phyloP scores from a whole-genome alignment of 345 rosid species.

The Salix suchowensis region DNA sequence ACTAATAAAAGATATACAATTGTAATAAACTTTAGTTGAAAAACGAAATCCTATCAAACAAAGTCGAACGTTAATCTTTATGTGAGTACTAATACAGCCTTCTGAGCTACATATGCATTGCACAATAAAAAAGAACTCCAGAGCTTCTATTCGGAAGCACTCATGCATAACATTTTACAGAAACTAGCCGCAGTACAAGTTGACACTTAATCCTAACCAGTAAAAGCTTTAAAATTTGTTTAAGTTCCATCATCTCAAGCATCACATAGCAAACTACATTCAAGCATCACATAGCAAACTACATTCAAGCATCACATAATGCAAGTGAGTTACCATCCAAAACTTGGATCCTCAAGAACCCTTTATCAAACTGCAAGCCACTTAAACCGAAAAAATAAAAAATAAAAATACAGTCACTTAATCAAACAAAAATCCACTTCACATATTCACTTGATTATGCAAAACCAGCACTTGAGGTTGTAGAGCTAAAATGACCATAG shows the following conservation, averaged over 20 bases:
- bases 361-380: background rate
- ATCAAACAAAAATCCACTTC: slow-evolving; percentile 19
- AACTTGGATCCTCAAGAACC: slow-evolving; percentile 25
- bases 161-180: background rate
- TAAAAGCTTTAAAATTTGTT: background rate
- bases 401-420: background rate
- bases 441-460: slow-evolving; percentile 5
- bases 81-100: background rate
- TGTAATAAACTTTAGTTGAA: background rate
- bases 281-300: slow-evolving; percentile 1
- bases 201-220: background rate
- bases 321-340: background rate
- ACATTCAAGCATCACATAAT: background rate
- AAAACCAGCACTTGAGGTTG: slow-evolving; percentile 8
- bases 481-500: slow-evolving; percentile 3
- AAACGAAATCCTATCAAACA: background rate
- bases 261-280: slow-evolving; percentile 2
- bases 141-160: background rate
- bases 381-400: background rate
- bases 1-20: background rate
- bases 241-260: background rate
- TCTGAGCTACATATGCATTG: background rate
- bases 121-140: background rate
- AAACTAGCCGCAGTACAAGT: background rate
- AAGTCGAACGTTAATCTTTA: background rate